Base-by-base conservation (phyloP, 2,329 filamentous ascomycete genomes). In the Fusarium sarcochroum region DNA sequence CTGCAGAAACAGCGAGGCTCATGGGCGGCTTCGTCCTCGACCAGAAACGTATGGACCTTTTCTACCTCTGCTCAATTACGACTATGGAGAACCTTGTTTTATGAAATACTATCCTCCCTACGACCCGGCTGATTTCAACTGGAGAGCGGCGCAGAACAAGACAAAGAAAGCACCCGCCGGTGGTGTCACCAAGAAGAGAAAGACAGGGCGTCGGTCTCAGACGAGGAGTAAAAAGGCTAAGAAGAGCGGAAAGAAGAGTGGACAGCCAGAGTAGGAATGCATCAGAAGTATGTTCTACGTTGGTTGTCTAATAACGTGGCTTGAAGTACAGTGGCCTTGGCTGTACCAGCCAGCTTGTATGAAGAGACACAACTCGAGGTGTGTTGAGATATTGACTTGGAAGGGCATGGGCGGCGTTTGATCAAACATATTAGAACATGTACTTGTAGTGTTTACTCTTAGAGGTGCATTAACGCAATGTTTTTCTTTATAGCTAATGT, bases 121-220 rank as follows among this genome's bases (percentile, higher is more conserved):
- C 15, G 54, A 68, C 20, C 65, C 65, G 0, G 40, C 58, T 13
- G 20, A 23, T 5, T 69, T 61, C 25, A 37, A 61, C 13, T 68
- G 65, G 65, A 50, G n/a, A 20, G 34, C 25, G 3, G 3, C 25
- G 1, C 49, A 63, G 15, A 34, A 38, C 23, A 8, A 18, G 27
- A 30, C 27, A 18, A 38, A n/a, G 8, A 30, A 42, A 14, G 8
- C 1, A 15, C 14, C 21, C 10, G 4, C 40, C 3, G 18, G 58
- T 15, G 37, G 34, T 2, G 42, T 63, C 4, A 50, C 38, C 7
- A 63, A 45, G 30, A 55, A 32, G 21, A 42, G 21, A 32, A 32
- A 49, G 44, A 50, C 30, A 5, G 40, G 20, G 4, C 9, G 11
- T 17, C 6, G 10, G 8, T 14, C 9, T 7, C 10, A 5, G 20